These are phyloP conservation scores for Lentinula novae-zelandiae DNA, from an alignment of 1,284 basidiomycete species.

Conservation along the genomic window DNA sequence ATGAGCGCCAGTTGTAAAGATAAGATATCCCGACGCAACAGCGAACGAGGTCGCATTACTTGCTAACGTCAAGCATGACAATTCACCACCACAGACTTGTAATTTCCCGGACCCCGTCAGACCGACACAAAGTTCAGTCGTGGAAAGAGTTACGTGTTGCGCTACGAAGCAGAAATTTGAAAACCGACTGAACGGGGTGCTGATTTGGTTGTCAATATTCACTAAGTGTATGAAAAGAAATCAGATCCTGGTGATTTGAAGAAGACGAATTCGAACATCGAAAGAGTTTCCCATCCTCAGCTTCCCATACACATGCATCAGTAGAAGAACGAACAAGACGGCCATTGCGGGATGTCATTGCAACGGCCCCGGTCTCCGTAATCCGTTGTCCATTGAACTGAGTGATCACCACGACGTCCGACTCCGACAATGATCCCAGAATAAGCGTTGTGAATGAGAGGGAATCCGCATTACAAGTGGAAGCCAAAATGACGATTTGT, in stretches of 20 bases:
- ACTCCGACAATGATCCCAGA: constrained; percentile 7
- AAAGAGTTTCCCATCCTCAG: constrained; percentile 45
- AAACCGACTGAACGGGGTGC: constrained; percentile 39
- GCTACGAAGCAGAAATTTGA: constrained; percentile 57
- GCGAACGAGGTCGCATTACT: constrained; percentile 78
- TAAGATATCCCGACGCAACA: constrained; percentile 77
- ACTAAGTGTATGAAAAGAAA: constrained; percentile 20
- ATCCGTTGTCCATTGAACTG: constrained; percentile 7
- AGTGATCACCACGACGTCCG: constrained; percentile 2
- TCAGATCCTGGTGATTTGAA: neutral
- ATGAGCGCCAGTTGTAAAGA: constrained; percentile 86
- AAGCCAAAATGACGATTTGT: constrained; percentile 33
- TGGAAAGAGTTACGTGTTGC: constrained; percentile 24
- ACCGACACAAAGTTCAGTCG: constrained; percentile 52
- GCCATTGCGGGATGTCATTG: constrained; percentile 35
- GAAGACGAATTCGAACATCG: constrained; percentile 36
- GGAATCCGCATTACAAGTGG: neutral
- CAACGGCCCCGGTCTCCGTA: constrained; percentile 1
- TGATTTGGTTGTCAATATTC: constrained; percentile 19
- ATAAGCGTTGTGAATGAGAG: neutral
- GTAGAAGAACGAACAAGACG: constrained; percentile 35
- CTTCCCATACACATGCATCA: constrained; percentile 41
- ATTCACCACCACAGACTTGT: constrained; percentile 36
- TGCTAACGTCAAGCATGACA: constrained; percentile 35
- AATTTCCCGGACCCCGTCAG: constrained; percentile 66